Evolutionary conservation across 2,329 filamentous ascomycete species (phyloP).

Genomic region (Dactylellina cionopaga): DNA sequence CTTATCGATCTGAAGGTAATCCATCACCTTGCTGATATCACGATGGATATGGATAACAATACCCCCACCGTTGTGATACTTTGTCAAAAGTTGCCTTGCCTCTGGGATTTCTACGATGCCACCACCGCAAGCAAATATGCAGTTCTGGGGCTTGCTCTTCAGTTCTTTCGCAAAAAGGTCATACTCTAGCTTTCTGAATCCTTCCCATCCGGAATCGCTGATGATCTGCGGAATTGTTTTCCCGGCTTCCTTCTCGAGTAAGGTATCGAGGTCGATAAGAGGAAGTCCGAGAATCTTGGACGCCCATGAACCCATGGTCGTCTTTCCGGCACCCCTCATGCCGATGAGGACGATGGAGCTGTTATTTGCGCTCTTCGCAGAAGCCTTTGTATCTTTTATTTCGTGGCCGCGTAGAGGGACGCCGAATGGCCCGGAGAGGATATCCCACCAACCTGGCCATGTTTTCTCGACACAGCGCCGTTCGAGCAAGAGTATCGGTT

Average conservation of each 20-base stretch:
- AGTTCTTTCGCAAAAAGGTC: constrained; percentile 77
- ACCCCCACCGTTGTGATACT: constrained; percentile 79
- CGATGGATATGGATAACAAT: constrained; percentile 88
- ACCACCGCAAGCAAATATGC: constrained; percentile 93
- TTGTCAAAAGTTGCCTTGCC: constrained; percentile 77
- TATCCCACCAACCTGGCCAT: constrained; percentile 99
- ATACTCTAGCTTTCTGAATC: constrained; percentile 82
- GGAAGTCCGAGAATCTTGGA: constrained; percentile 77
- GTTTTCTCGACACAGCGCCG: constrained; percentile 96
- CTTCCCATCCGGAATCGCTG: constrained; percentile 80
- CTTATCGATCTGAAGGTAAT: constrained; percentile 88
- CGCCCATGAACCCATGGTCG: constrained; percentile 88
- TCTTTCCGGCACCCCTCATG: constrained; percentile 97
- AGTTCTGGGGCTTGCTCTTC: constrained; percentile 75
- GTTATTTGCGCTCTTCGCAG: constrained; percentile 31
- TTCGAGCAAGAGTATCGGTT: constrained; percentile 81
- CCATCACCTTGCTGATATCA: constrained; percentile 85
- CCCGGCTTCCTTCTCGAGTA: constrained; percentile 78
- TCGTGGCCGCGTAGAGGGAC: constrained; percentile 81
- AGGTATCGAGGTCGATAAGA: constrained; percentile 86
- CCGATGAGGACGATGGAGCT: constrained; percentile 89
- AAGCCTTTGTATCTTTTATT: constrained; percentile 59
- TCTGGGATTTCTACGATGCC: constrained; percentile 88
- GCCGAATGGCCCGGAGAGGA: constrained; percentile 79
- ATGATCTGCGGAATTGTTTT: constrained; percentile 89